Percentiles rank a stretch among this genome's conserved stretches.
Conservation (phyloP, 2,329 filamentous ascomycete species). For the Fusarium clavum region DNA sequence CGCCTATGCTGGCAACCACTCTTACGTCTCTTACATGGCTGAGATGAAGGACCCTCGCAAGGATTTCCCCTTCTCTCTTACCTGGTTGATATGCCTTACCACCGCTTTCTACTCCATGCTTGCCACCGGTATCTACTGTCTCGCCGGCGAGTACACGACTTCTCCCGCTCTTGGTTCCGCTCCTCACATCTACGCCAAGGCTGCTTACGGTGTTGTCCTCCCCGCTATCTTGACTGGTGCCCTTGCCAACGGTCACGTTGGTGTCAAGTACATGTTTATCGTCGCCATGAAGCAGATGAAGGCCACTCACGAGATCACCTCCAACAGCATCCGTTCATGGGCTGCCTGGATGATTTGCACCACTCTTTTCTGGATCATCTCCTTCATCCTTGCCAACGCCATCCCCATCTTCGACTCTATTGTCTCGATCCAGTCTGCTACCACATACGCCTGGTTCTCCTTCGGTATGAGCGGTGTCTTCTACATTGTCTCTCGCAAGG, state of each 20-base stretch:
- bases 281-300: conserved; percentile 21
- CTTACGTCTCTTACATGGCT: conserved; percentile 41
- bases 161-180: conserved; percentile 39
- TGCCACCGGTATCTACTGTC: conserved; percentile 37
- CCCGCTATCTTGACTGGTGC: conserved; percentile 36
- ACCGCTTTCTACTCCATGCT: conserved; percentile 34
- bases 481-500: conserved; percentile 2
- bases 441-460: conserved; percentile 39
- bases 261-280: conserved; percentile 37
- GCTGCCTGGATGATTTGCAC: conserved; percentile 36
- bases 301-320: conserved; percentile 16
- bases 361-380: conserved; percentile 35
- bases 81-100: conserved; percentile 18
- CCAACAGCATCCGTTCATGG: conserved; percentile 39
- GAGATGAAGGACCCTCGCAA: conserved; percentile 39
- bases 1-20: conserved; percentile 40
- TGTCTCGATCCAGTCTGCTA: conserved; percentile 37
- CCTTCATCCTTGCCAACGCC: conserved; percentile 40
- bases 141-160: conserved; percentile 32
- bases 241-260: conserved; percentile 38
- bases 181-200: conserved; percentile 31
- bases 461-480: conserved; percentile 34
- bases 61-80: conserved; percentile 34
- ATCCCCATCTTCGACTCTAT: conserved; percentile 44
- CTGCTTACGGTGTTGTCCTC: conserved; percentile 39